Percentiles rank a stretch among this genome's conserved stretches.
Conservation (phyloP, 2,329 filamentous ascomycete genomes). For the Scytalidium lignicola region DNA sequence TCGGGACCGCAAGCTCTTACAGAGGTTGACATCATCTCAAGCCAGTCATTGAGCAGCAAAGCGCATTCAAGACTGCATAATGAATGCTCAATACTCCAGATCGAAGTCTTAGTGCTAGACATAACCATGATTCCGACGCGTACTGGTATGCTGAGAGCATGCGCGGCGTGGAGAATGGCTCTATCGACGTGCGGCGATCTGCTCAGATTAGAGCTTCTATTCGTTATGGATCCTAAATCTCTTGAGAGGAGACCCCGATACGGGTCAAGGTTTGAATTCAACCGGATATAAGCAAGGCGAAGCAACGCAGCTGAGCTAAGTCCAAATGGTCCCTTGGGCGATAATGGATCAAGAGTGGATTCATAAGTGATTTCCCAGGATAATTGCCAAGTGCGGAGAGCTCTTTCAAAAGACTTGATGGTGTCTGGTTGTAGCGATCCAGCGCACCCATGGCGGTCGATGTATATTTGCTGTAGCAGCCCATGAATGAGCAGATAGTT, state of each 20-base stretch:
- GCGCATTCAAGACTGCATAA: constrained; percentile 58
- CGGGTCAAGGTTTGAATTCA: constrained; percentile 60
- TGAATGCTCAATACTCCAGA: constrained; percentile 53
- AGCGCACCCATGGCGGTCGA: constrained; percentile 32
- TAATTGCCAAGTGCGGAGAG: constrained; percentile 52
- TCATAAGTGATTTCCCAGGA: constrained; percentile 46
- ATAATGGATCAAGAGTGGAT: constrained; percentile 40
- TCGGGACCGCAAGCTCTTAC: not conserved
- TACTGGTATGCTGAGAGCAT: constrained; percentile 62
- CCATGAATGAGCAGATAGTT: constrained; percentile 65
- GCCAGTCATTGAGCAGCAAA: constrained; percentile 24
- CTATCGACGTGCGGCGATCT: constrained; percentile 55
- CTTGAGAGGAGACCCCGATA: constrained; percentile 59
- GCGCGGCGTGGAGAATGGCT: constrained; percentile 62
- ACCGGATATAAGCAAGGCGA: constrained; percentile 56
- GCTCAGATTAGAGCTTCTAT: constrained; percentile 37
- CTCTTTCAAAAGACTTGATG: constrained; percentile 25
- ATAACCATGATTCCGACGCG: constrained; percentile 59
- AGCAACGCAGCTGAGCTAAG: constrained; percentile 60
- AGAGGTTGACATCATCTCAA: not conserved
- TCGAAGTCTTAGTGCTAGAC: constrained; percentile 48
- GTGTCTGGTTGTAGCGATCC: too few species aligned
- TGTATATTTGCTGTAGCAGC: constrained; percentile 65
- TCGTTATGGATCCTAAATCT: constrained; percentile 39
- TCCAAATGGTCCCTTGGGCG: constrained; percentile 51